Percentiles rank a stretch among this genome's conserved stretches.
Conservation (phyloP, 208 protist species). For the Eutreptiella sp. region DNA sequence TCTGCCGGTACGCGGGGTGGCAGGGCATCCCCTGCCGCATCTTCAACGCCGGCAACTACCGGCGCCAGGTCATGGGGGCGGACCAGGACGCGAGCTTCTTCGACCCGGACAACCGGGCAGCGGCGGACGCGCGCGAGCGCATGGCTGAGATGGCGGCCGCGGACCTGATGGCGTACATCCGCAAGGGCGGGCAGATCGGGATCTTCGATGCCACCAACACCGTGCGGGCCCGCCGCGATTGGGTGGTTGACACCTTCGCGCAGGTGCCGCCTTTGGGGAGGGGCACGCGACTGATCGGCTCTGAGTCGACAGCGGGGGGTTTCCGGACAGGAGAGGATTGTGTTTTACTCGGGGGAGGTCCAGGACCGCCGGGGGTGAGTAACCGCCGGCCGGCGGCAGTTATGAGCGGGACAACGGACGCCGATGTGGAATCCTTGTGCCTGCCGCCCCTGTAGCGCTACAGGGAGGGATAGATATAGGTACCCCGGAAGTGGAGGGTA, state of each 20-base stretch:
- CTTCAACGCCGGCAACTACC: conserved; percentile 59
- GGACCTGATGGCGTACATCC: conserved; percentile 70
- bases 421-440: too few relatives aligned
- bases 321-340: too few relatives aligned
- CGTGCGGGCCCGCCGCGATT: conserved; percentile 53
- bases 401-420: too few relatives aligned
- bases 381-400: too few relatives aligned
- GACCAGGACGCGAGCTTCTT: conserved; percentile 39
- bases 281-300: too few relatives aligned
- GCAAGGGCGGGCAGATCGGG: conserved; percentile 51
- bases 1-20: conserved; percentile 79
- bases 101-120: conserved; percentile 2
- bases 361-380: too few relatives aligned
- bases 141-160: conserved; percentile 74
- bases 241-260: conserved; percentile 58
- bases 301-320: too few relatives aligned
- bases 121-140: conserved; percentile 52
- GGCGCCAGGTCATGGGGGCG: conserved; percentile 59
- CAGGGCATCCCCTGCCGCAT: conserved; percentile 64
- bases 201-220: conserved; percentile 86
- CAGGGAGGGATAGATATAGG: too few relatives aligned
- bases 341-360: too few relatives aligned
- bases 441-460: too few relatives aligned
- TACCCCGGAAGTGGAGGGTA: too few relatives aligned
- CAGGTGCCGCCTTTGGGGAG: background rate